Base-by-base conservation (phyloP, 331 rosid genomes). In the Rosa hybrid region DNA sequence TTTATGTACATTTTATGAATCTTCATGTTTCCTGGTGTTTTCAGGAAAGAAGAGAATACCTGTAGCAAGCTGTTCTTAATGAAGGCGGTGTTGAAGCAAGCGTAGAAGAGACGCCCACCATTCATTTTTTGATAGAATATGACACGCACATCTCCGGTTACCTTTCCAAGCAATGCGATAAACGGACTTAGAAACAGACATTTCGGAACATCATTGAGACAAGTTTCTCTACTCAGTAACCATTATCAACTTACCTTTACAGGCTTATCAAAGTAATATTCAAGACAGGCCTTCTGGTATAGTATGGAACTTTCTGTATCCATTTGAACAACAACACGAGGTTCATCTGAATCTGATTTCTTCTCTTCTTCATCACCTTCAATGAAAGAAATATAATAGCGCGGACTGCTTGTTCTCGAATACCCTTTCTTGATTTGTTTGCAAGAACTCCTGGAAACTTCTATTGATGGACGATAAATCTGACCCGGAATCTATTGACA, bases 81-180 rank as follows among this genome's bases (percentile, higher is more conserved):
- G 86, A 96, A 96, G 75, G 97, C 87, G 69, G 99, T 89, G 77
- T 96, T 96, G 82, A 96, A 96, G 84, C 99, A 96, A 45, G 96
- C 90, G 79, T 92, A 96, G 88, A 96, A 96, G 79, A 91, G 97
- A 51, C 97, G 94, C 46, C 98, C 93, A 84, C 99, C 98, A 39
- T 89, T 85, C 92, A 88, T 89, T 83, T 96, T 96, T 85, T 94
- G 90, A 34, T 93, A 89, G 87, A 91, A 96, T 85, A 81, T 90
- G 72, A 96, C 88, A 14, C 98, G 90, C 49, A 93, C 92, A 75
- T 96, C 98, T 81, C 99, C 98, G n/a, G 89, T 84, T 27, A 96
- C 91, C 98, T 94, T 85, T 77, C 74, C 69, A 75, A 64, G 46
- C 57, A 86, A 81, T 65, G 12, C 7, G 12, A 65, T 34, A 2